Base-by-base conservation (phyloP, 202 grass and related monocot species). In the Thinopyrum obtusiflorum region DNA sequence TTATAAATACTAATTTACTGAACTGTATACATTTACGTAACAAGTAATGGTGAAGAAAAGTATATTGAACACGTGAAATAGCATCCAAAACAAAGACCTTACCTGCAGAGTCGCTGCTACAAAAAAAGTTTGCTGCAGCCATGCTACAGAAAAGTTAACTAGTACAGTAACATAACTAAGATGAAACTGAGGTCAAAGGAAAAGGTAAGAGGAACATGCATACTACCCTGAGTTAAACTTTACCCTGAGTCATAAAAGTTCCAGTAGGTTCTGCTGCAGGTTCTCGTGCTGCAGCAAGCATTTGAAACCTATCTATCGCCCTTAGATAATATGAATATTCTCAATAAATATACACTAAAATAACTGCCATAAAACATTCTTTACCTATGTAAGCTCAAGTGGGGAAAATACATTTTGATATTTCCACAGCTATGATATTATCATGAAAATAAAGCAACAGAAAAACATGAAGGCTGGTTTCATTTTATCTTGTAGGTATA, bases 201-300 rank as follows among this genome's bases (percentile, higher is more conserved):
- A 31, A 68, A 69, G 69, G 64, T 71, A 63, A 51, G 53, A 78
- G 64, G 65, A 78, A 49, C 37, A 83, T 73, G 9, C 64, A 32
- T 80, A 80, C 35, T 42, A 10, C 44, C 68, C 15, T 89, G 61
- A 23, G 29, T 21, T n/a, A n/a, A n/a, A n/a, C n/a, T n/a, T n/a
- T 42, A 10, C 44, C 68, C 15, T 89, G 61, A 23, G 29, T 21
- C 28, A 68, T 12, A 51, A 85, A 26, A 28, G 68, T 62, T 61
- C 49, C 13, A 68, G 35, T 35, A 68, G 25, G 18, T 27, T 74
- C 17, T 73, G 35, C 84, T 73, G 65, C 2, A 76, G 46, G 42
- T 51, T 74, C 70, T 27, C 42, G 39, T 75, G 25, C 44, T 24
- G 55, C 75, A 69, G 42, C 21, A 59, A 67, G 83, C 31, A 49